Conservation (phyloP, 352 stramenopile genomes). For the Blastocystis sp. region DNA sequence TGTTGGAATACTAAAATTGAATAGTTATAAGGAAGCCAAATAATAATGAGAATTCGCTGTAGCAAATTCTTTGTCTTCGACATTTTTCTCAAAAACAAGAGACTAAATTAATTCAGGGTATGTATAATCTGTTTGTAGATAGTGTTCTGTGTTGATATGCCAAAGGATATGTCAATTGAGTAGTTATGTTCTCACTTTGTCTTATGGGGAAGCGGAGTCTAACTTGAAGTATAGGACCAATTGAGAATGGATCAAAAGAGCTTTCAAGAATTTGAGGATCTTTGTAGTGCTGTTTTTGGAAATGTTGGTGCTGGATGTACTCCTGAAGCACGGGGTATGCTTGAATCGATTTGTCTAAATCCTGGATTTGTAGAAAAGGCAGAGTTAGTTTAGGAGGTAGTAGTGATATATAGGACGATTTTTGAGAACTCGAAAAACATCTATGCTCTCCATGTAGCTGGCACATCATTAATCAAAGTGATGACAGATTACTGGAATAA, state of each 20-base stretch:
- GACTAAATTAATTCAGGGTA: no score
- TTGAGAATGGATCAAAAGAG: slow-evolving; percentile 41
- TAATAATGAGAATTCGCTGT: neutral
- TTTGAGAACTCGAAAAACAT: slow-evolving; percentile 60
- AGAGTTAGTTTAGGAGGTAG: neutral
- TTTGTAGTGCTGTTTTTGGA: slow-evolving; percentile 45
- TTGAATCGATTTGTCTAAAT: slow-evolving; percentile 34
- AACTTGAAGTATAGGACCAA: neutral
- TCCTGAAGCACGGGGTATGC: neutral
- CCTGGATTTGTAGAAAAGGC: slow-evolving; percentile 44
- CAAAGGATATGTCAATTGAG: no score
- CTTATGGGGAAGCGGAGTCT: neutral
- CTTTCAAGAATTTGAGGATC: slow-evolving; percentile 48
- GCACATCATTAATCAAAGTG: slow-evolving; percentile 47
- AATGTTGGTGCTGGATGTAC: slow-evolving; percentile 28
- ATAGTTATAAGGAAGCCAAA: neutral
- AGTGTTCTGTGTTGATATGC: no score
- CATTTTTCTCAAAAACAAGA: neutral
- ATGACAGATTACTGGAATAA: slow-evolving; percentile 60
- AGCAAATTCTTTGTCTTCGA: neutral
- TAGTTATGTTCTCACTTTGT: neutral
- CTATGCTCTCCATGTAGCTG: slow-evolving; percentile 11
- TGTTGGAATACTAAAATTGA: neutral
- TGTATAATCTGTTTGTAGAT: no score
- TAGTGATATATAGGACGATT: slow-evolving; percentile 3